phyloP scores from a whole-genome alignment of 176 grass and related monocot genomes.

The Aegilops umbellulata region DNA sequence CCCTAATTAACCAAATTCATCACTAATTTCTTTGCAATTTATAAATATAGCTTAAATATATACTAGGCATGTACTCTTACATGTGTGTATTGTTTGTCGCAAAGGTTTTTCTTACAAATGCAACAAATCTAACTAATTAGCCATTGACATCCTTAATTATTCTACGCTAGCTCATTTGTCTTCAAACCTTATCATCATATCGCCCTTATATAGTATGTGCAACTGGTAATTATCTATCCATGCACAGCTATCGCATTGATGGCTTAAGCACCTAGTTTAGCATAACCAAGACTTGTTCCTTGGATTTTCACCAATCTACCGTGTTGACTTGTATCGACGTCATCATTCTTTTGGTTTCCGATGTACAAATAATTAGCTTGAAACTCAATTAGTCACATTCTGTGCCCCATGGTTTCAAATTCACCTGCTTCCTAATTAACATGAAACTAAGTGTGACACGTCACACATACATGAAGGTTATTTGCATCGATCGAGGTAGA shows the following conservation, averaged over 20 bases:
- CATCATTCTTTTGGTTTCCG: background rate
- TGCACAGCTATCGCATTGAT: background rate
- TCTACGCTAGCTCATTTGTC: background rate
- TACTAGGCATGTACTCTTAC: background rate
- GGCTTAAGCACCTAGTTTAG: background rate
- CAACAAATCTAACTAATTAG: background rate
- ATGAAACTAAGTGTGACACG: background rate
- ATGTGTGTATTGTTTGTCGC: background rate
- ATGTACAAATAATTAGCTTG: background rate
- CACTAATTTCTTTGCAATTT: background rate
- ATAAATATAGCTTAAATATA: background rate
- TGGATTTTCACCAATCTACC: background rate
- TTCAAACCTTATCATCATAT: background rate
- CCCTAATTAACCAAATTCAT: background rate
- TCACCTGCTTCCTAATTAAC: background rate
- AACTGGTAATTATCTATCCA: conserved; percentile 19
- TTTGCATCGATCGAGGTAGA: too few relatives aligned
- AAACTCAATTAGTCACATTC: too few relatives aligned
- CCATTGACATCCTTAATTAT: background rate
- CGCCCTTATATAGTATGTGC: background rate
- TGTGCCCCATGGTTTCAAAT: conserved; percentile 28
- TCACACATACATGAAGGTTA: background rate
- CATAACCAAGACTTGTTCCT: background rate
- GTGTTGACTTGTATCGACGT: background rate
- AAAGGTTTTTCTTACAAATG: conserved; percentile 1